A percentile compares a stretch with the other conserved stretches of the same genome.
Conservation (phyloP, 2,329 filamentous ascomycete species). For the Rhynchosporium secalis region DNA sequence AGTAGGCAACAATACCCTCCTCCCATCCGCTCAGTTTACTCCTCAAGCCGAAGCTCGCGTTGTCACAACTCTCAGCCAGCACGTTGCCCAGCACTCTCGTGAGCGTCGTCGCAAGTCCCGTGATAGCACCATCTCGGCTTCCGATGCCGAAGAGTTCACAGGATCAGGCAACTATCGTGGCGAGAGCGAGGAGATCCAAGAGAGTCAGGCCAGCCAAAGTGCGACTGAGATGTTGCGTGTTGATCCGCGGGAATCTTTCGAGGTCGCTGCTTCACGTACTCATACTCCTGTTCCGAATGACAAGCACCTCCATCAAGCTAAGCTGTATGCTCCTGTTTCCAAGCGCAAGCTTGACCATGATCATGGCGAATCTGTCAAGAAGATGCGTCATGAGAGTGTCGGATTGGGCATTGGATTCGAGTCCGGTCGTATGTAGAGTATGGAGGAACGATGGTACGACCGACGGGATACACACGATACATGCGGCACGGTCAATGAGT, state of each 20-base stretch:
- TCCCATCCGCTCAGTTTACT: slow-evolving; percentile 63
- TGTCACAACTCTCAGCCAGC: slow-evolving; percentile 36
- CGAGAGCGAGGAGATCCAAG: slow-evolving; percentile 63
- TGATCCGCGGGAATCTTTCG: slow-evolving; percentile 46
- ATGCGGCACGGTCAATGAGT: neutral
- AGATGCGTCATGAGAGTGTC: slow-evolving; percentile 48
- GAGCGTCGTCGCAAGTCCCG: slow-evolving; percentile 67
- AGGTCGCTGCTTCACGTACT: slow-evolving; percentile 36
- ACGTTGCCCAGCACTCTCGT: slow-evolving; percentile 48
- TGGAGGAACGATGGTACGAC: neutral
- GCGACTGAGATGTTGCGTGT: slow-evolving; percentile 74
- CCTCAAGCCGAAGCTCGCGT: slow-evolving; percentile 58
- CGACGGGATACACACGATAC: neutral
- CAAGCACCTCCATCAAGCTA: slow-evolving; percentile 55
- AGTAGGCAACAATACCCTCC: slow-evolving; percentile 49
- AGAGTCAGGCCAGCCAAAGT: slow-evolving; percentile 75
- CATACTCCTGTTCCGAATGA: slow-evolving; percentile 44
- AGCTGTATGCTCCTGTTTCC: slow-evolving; percentile 61
- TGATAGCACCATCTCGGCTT: slow-evolving; percentile 81
- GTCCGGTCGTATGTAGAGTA: slow-evolving; percentile 14
- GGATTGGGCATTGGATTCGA: slow-evolving; percentile 55
- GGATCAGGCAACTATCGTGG: slow-evolving; percentile 43
- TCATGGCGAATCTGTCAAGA: slow-evolving; percentile 44
- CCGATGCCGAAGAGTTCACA: slow-evolving; percentile 55
- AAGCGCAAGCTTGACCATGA: slow-evolving; percentile 45